Percentiles rank a stretch among this genome's conserved stretches.
Evolutionary conservation across 768 basidiomycete genomes (phyloP).

Genomic region (Cystofilobasidium macerans): DNA sequence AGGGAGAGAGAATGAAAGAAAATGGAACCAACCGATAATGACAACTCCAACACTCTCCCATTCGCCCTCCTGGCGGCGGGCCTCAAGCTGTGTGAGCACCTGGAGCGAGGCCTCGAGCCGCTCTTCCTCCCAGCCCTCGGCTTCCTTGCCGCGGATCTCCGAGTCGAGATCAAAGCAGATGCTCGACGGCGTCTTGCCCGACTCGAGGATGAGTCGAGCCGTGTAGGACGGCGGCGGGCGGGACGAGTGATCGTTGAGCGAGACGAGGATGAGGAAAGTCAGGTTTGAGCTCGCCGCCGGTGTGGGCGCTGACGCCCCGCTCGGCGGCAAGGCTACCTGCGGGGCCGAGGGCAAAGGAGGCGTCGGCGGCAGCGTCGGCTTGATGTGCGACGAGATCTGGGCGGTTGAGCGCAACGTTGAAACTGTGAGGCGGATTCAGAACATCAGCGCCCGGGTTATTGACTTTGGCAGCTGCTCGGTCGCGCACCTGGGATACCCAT

Average conservation of each 20-base stretch:
- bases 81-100: neutral
- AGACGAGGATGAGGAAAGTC: neutral
- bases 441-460: neutral
- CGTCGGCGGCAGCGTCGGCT: neutral
- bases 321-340: neutral
- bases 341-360: neutral
- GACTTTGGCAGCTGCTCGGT: neutral
- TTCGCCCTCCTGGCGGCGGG: neutral
- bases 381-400: slow-evolving; percentile 13
- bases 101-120: slow-evolving; percentile 7
- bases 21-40: slow-evolving; percentile 5
- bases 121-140: slow-evolving; percentile 9
- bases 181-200: slow-evolving; percentile 11
- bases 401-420: neutral
- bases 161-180: slow-evolving; percentile 11
- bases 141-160: slow-evolving; percentile 10
- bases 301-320: neutral
- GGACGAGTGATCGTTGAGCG: slow-evolving; percentile 16
- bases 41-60: slow-evolving; percentile 8
- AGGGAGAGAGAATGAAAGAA: neutral
- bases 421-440: neutral
- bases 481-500: neutral
- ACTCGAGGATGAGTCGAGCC: slow-evolving; percentile 6
- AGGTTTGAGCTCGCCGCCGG: neutral
- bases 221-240: slow-evolving; percentile 12